Evolutionary conservation across 371 early-diverging fungal species (phyloP).

Genomic region (Mortierella sp.): DNA sequence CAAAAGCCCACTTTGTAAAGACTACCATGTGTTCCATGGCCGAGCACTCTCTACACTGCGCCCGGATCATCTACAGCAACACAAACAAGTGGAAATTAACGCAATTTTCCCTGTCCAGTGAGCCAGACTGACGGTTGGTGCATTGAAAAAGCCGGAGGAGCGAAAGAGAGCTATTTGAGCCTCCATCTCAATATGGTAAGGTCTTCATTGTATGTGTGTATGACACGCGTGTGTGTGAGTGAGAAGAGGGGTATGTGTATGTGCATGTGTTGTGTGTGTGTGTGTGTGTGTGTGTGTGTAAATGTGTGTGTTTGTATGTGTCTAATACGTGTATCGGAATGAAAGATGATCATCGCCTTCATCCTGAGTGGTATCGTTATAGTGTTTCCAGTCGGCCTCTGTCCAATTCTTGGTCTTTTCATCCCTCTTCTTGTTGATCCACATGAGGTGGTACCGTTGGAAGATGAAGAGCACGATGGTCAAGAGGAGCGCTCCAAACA

Average conservation of each 20-base stretch:
- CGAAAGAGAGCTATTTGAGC: too few relatives aligned
- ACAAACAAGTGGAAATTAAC: too few relatives aligned
- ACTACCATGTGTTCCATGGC: not conserved
- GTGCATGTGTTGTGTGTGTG: too few relatives aligned
- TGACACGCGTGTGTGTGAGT: too few relatives aligned
- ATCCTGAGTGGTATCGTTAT: constrained; percentile 40
- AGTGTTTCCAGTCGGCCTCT: constrained; percentile 33
- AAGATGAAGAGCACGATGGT: constrained; percentile 48
- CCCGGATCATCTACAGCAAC: constrained; percentile 11
- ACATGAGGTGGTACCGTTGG: constrained; percentile 39
- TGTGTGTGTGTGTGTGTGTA: too few relatives aligned
- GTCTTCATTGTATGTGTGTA: too few relatives aligned
- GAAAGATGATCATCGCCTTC: constrained; percentile 48
- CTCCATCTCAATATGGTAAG: too few relatives aligned
- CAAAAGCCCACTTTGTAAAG: constrained; percentile 17
- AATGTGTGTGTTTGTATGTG: too few relatives aligned
- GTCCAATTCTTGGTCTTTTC: constrained; percentile 37
- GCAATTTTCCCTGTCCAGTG: too few relatives aligned
- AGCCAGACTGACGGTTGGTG: too few relatives aligned
- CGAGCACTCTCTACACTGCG: not conserved
- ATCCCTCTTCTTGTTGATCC: constrained; percentile 24
- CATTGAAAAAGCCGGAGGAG: too few relatives aligned
- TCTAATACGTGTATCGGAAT: constrained; percentile 38
- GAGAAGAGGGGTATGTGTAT: too few relatives aligned
- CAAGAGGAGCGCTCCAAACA: constrained; percentile 36